Conservation (phyloP, 2,329 filamentous ascomycete genomes). For the Cytospora paraplurivora region DNA sequence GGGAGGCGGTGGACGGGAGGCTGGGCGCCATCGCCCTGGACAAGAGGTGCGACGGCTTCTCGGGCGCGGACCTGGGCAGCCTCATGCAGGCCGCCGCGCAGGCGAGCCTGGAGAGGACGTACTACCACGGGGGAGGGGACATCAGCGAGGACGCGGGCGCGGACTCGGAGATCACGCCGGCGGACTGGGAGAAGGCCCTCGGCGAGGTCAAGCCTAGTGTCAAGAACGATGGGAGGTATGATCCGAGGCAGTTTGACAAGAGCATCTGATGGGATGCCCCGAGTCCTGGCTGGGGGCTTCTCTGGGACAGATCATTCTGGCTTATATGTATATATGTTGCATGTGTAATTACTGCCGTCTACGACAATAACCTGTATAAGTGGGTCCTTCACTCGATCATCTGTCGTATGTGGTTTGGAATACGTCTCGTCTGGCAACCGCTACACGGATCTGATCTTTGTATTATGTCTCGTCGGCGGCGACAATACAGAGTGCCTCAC, state of each 20-base stretch:
- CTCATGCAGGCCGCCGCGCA: conserved; percentile 46
- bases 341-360: not conserved
- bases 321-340: not conserved
- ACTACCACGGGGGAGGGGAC: conserved; percentile 25
- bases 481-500: not conserved
- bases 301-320: not conserved
- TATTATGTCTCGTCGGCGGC: not conserved
- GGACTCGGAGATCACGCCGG: conserved; percentile 39
- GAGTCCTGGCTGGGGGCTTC: no score
- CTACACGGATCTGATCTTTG: not conserved
- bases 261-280: not conserved
- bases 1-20: conserved; percentile 1
- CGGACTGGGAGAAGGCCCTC: conserved; percentile 58
- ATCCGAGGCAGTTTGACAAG: conserved; percentile 28
- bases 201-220: conserved; percentile 53
- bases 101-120: conserved; percentile 41
- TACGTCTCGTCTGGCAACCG: not conserved
- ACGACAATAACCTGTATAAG: not conserved
- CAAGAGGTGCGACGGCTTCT: conserved; percentile 72
- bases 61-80: conserved; percentile 65
- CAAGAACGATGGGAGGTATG: conserved; percentile 48
- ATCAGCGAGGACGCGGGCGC: conserved; percentile 32
- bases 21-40: conserved; percentile 69
- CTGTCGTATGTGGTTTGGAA: not conserved
- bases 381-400: not conserved